Conservation (phyloP, 1,139 yeast genomes). For the Yamadazyma taylorii region DNA sequence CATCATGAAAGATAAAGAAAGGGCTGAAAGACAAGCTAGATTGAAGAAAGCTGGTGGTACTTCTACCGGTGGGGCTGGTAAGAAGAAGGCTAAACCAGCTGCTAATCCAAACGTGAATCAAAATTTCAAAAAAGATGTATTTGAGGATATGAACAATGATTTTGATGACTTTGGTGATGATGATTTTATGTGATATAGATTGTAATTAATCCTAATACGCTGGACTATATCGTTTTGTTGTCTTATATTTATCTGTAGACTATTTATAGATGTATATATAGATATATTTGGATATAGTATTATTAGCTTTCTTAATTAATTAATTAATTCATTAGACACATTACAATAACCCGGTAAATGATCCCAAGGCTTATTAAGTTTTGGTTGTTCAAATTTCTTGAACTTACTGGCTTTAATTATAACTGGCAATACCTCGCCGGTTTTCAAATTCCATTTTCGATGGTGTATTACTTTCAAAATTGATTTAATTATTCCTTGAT, state of each 20-base stretch:
- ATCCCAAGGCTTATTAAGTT: slow-evolving; percentile 17
- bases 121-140: slow-evolving; percentile 73
- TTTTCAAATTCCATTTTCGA: slow-evolving; percentile 19
- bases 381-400: slow-evolving; percentile 10
- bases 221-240: no score
- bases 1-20: slow-evolving; percentile 79
- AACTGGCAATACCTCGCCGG: slow-evolving; percentile 27
- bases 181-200: slow-evolving; percentile 76
- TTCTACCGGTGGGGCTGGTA: slow-evolving; percentile 91
- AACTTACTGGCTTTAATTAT: slow-evolving; percentile 15
- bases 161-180: slow-evolving; percentile 66
- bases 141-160: slow-evolving; percentile 48
- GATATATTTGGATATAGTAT: no score
- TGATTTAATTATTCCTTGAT: slow-evolving; percentile 34
- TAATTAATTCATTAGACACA: slow-evolving; percentile 1
- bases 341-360: slow-evolving; percentile 16
- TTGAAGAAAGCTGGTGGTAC: slow-evolving; percentile 80
- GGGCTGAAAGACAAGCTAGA: slow-evolving; percentile 84
- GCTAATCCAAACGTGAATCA: slow-evolving; percentile 74
- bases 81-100: slow-evolving; percentile 83
- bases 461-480: slow-evolving; percentile 30
- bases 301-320: neutral
- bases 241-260: no score
- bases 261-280: no score
- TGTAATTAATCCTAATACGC: neutral